Conservation (phyloP, 1,139 yeast genomes). For the Candida dubliniensis region DNA sequence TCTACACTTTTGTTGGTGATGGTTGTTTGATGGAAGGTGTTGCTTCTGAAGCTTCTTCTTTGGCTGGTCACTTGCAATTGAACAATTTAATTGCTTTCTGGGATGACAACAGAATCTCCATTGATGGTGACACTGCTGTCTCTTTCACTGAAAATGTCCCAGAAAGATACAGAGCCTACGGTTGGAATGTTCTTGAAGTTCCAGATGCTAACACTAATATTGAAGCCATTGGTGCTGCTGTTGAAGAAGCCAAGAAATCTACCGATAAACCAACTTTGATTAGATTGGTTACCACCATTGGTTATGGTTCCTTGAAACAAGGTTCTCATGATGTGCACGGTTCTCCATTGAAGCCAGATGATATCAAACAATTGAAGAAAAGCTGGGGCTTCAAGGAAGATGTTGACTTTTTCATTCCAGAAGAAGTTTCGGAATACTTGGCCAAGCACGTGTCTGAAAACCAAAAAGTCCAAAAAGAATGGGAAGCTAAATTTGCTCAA, state of each 20-base stretch:
- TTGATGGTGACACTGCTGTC: slow-evolving; percentile 88
- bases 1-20: slow-evolving; percentile 88
- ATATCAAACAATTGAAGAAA: slow-evolving; percentile 81
- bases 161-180: slow-evolving; percentile 86
- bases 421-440: slow-evolving; percentile 78
- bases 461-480: slow-evolving; percentile 64
- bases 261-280: slow-evolving; percentile 87
- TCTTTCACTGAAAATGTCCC: slow-evolving; percentile 95
- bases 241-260: slow-evolving; percentile 65
- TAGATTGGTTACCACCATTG: slow-evolving; percentile 88
- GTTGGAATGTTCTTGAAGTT: slow-evolving; percentile 87
- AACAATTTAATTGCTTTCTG: slow-evolving; percentile 93
- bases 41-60: slow-evolving; percentile 87
- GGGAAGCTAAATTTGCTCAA: slow-evolving; percentile 65
- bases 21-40: slow-evolving; percentile 99
- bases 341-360: slow-evolving; percentile 93
- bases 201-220: slow-evolving; percentile 81
- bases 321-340: slow-evolving; percentile 98
- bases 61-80: slow-evolving; percentile 95
- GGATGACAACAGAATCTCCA: slow-evolving; percentile 97
- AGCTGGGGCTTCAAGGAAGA: slow-evolving; percentile 89
- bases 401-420: slow-evolving; percentile 75
- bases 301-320: slow-evolving; percentile 83
- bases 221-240: slow-evolving; percentile 70
- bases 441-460: slow-evolving; percentile 55